Percentiles rank a stretch among this genome's conserved stretches.
Evolutionary conservation across 768 basidiomycete species (phyloP).

Genomic region (Kwoniella bestiolae): DNA sequence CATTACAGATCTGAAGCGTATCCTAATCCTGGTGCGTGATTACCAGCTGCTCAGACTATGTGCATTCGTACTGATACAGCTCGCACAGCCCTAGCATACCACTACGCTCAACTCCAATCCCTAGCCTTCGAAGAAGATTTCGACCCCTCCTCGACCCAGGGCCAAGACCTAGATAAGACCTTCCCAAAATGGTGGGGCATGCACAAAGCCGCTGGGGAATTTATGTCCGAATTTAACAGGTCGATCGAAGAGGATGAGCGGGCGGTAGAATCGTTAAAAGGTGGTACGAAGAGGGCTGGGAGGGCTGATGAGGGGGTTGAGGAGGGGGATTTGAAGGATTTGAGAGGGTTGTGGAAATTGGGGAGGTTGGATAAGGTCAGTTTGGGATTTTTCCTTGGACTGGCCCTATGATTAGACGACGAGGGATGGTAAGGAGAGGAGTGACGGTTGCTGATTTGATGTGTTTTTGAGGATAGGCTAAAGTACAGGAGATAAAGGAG

Average conservation of each 20-base stretch:
- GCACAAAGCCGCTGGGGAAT: conserved; percentile 68
- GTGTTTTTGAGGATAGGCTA: conserved; percentile 33
- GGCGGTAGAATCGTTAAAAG: conserved; percentile 60
- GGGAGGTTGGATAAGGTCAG: conserved; percentile 70
- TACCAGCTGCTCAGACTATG: neutral
- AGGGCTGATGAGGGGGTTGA: conserved; percentile 33
- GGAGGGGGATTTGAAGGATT: conserved; percentile 71
- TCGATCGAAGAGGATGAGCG: conserved; percentile 72
- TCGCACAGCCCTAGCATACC: conserved; percentile 73
- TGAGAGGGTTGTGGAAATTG: conserved; percentile 68
- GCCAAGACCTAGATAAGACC: conserved; percentile 72
- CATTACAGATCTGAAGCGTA: conserved; percentile 69
- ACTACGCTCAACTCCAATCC: conserved; percentile 88
- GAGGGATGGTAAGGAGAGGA: too few species aligned
- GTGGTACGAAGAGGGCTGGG: conserved; percentile 29
- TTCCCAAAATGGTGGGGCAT: conserved; percentile 76
- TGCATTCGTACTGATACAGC: neutral
- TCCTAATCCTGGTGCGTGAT: conserved; percentile 73
- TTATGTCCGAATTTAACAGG: conserved; percentile 74
- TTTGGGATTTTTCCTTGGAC: neutral
- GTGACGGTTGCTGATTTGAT: neutral
- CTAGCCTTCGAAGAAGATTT: conserved; percentile 90
- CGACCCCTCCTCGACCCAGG: conserved; percentile 63
- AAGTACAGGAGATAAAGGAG: conserved; percentile 45
- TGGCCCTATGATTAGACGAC: neutral